A percentile compares a stretch with the other conserved stretches of the same genome.
These are phyloP conservation scores for Mortierella alpina DNA, from an alignment of 192 early-diverging fungal species.

Conservation along the genomic window DNA sequence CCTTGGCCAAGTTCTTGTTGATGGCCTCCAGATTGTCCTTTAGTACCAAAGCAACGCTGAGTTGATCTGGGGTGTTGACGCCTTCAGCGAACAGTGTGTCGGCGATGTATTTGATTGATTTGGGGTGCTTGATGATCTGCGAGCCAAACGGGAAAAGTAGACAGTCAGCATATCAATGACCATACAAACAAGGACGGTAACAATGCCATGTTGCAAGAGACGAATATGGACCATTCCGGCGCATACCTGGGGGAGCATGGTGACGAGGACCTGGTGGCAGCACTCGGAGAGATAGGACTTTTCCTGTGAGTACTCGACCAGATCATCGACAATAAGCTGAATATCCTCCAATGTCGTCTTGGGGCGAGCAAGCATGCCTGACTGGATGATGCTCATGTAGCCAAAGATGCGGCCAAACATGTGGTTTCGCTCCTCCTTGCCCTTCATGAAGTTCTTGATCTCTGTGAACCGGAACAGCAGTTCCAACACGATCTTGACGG, in stretches of 20 bases:
- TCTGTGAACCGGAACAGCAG: conserved; percentile 76
- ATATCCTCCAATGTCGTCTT: conserved; percentile 78
- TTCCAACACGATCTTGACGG: conserved; percentile 73
- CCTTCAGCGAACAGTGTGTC: conserved; percentile 53
- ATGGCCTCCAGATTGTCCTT: conserved; percentile 44
- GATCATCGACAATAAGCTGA: conserved; percentile 71
- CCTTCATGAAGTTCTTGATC: conserved; percentile 72
- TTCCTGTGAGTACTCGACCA: conserved; percentile 73
- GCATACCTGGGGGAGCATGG: conserved; percentile 62
- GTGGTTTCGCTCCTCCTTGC: conserved; percentile 87
- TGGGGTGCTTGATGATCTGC: conserved; percentile 40
- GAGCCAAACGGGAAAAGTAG: not conserved
- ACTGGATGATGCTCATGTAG: conserved; percentile 80
- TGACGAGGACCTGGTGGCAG: conserved; percentile 78
- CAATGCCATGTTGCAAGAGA: no score
- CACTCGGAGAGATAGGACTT: conserved; percentile 88
- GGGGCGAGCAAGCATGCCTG: conserved; percentile 76
- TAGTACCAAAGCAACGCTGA: conserved; percentile 63
- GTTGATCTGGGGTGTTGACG: conserved; percentile 64
- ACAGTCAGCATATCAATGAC: not conserved
- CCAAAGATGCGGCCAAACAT: conserved; percentile 95
- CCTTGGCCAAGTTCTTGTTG: conserved; percentile 39
- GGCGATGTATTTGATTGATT: conserved; percentile 56
- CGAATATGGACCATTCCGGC: not conserved
- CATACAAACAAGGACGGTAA: not conserved